Evolutionary conservation across 345 rosid species (phyloP).

Genomic region (Diplotaxis tenuifolia): DNA sequence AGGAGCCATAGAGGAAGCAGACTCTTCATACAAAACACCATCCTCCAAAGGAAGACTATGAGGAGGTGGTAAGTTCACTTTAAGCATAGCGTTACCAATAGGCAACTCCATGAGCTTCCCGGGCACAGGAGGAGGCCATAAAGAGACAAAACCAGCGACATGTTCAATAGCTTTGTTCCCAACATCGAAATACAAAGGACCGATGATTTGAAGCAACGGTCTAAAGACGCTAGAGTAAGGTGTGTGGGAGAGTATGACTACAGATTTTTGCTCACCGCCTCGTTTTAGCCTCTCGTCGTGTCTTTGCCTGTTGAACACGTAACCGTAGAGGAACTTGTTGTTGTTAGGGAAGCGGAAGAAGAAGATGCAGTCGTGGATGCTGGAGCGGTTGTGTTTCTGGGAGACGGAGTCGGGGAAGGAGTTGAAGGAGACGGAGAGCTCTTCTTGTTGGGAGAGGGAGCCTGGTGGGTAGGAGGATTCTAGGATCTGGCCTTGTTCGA

Average conservation of each 20-base stretch:
- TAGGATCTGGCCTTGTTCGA: slow-evolving; percentile 92
- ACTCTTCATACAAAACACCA: slow-evolving; percentile 60
- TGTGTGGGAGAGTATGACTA: slow-evolving; percentile 75
- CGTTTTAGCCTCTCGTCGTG: slow-evolving; percentile 93
- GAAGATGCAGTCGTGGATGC: slow-evolving; percentile 96
- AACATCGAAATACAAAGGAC: slow-evolving; percentile 82
- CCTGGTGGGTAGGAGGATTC: slow-evolving; percentile 88
- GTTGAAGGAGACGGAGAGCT: slow-evolving; percentile 85
- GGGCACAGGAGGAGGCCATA: slow-evolving; percentile 85
- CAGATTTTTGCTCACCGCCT: slow-evolving; percentile 96
- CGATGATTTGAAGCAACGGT: slow-evolving; percentile 92
- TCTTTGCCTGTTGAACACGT: slow-evolving; percentile 89
- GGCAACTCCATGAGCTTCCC: slow-evolving; percentile 94
- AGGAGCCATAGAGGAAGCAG: slow-evolving; percentile 87
- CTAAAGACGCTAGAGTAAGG: slow-evolving; percentile 87
- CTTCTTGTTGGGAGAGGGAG: slow-evolving; percentile 68
- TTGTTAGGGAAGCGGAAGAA: slow-evolving; percentile 67
- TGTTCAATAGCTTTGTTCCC: slow-evolving; percentile 86
- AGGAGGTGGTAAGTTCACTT: slow-evolving; percentile 88
- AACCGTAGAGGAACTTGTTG: slow-evolving; percentile 58
- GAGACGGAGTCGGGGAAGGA: slow-evolving; percentile 97
- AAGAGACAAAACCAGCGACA: slow-evolving; percentile 80
- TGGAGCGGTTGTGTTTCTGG: slow-evolving; percentile 80
- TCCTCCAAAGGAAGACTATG: slow-evolving; percentile 75
- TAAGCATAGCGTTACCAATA: slow-evolving; percentile 86